Evolutionary conservation across 1,139 yeast species (phyloP), one percentile per base, ranked within the genome.

Genomic region (Komagataea norvegica): DNA sequence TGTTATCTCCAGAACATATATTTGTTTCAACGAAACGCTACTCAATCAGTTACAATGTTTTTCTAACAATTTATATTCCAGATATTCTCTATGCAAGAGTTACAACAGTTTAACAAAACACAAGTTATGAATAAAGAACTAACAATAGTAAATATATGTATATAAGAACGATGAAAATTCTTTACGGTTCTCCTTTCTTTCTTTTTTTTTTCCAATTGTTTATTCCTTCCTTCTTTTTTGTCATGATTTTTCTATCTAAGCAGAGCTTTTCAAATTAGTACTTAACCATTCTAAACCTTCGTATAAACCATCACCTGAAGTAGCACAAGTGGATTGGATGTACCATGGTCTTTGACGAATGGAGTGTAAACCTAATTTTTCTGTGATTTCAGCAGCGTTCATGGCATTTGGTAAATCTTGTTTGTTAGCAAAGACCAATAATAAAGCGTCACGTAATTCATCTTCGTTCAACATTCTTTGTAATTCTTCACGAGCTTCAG

Each of bases 401-500:
- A 84, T 81, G 56, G 94, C 95, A 54, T 81, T 84, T 62, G 91
- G 89, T 71, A 85, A 76, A 74, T 86, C 95, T 71, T 85, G 95
- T 71, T 86, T 86, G 79, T 86, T 86, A 56, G 93, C 93, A 62
- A 86, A 84, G 50, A 86, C 94, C 61, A 86, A 74, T 65, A 86
- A 74, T 56, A 84, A 79, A 40, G 95, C 95, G 60, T 86, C 91
- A 65, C 93, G 83, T 62, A 86, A 78, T 70, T 86, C 95, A 61
- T 86, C 95, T 69, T 86, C 95, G 69, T 84, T 85, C 62, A 86
- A 76, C 93, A 86, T 84, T 71, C 91, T 84, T 70, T 85, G 95
- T 67, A 86, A 75, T 66, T 84, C 94, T 68, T 85, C 95, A 65
- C 94, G 82, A 42, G 95, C 95, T 69, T 85, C 95, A 56, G 86